Evolutionary conservation across 2,329 filamentous ascomycete species (phyloP).

Genomic region (Aschersonia sp.): DNA sequence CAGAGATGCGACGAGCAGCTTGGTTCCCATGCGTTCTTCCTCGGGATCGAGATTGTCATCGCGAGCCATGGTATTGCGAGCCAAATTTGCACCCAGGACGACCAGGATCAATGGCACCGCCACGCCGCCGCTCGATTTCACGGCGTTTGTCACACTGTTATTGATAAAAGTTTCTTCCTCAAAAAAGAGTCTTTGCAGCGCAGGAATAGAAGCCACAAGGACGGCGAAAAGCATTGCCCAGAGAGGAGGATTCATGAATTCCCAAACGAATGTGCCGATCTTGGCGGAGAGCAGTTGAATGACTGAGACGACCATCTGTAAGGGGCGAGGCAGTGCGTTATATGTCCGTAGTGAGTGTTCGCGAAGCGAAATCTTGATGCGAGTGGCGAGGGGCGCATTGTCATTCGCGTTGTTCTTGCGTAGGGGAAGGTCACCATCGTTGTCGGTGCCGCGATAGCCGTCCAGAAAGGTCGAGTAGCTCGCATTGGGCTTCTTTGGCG

Average conservation of each 20-base stretch:
- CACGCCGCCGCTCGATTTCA: constrained; percentile 74
- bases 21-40: constrained; percentile 53
- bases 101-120: constrained; percentile 92
- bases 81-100: constrained; percentile 87
- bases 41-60: constrained; percentile 51
- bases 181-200: constrained; percentile 77
- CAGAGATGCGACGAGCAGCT: constrained; percentile 73
- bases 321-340: constrained; percentile 23
- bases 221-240: constrained; percentile 96
- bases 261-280: constrained; percentile 57
- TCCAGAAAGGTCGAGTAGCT: constrained; percentile 12
- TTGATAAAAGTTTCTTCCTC: constrained; percentile 75
- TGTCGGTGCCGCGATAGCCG: constrained; percentile 13
- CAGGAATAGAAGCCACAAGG: constrained; percentile 74
- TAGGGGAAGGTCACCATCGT: constrained; percentile 37
- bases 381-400: constrained; percentile 13
- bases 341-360: constrained; percentile 14
- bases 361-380: constrained; percentile 11
- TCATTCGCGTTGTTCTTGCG: constrained; percentile 31
- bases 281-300: constrained; percentile 21
- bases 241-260: constrained; percentile 95
- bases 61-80: constrained; percentile 71
- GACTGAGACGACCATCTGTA: constrained; percentile 20
- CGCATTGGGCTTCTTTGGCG: constrained; percentile 16
- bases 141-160: constrained; percentile 82